phyloP scores from a whole-genome alignment of 2,329 filamentous ascomycete species.

The Penicillium freii region DNA sequence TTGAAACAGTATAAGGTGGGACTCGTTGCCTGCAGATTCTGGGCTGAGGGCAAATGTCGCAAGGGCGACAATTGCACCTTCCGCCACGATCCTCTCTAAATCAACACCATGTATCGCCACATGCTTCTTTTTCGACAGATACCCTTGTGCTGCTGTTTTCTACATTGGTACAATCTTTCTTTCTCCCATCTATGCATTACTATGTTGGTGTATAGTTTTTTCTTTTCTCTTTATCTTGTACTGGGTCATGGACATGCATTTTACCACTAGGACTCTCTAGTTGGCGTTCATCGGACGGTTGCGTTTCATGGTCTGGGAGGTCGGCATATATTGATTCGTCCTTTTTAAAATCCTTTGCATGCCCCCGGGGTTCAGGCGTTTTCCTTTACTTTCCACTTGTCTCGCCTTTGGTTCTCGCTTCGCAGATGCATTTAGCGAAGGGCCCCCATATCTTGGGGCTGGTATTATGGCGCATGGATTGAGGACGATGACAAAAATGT shows the following conservation, averaged over 20 bases:
- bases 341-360: conserved; percentile 6
- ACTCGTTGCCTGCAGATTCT: conserved; percentile 52
- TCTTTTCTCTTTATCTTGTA: conserved; percentile 5
- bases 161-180: background rate
- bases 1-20: conserved; percentile 42
- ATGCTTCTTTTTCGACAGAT: conserved; percentile 5
- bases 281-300: conserved; percentile 8
- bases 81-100: conserved; percentile 41
- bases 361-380: background rate
- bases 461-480: background rate
- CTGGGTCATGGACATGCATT: conserved; percentile 7
- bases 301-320: conserved; percentile 4
- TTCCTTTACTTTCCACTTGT: background rate
- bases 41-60: conserved; percentile 53
- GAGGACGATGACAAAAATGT: conserved; percentile 4
- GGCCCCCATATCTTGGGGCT: background rate
- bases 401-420: background rate
- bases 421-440: conserved; percentile 4
- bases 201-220: background rate
- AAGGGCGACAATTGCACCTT: conserved; percentile 55
- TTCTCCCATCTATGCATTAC: conserved; percentile 7
- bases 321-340: conserved; percentile 2
- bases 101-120: background rate
- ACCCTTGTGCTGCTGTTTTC: background rate
- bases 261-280: conserved; percentile 8